phyloP scores from a whole-genome alignment of 2,329 filamentous ascomycete species.

The Fusarium nematophilum region DNA sequence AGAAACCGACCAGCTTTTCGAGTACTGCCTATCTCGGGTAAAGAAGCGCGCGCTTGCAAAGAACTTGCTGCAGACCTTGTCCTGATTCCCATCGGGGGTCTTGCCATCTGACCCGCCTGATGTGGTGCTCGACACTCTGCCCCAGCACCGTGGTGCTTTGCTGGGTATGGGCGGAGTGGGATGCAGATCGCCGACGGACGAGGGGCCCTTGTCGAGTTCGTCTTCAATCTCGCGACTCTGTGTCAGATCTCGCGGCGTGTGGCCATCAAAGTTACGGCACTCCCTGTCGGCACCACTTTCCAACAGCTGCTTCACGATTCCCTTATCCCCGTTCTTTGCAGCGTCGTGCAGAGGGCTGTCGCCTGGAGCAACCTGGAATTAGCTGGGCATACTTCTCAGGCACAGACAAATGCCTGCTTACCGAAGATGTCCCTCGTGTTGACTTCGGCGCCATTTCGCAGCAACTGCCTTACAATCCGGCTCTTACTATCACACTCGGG shows the following conservation, averaged over 20 bases:
- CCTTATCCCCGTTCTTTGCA: neutral
- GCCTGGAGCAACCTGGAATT: neutral
- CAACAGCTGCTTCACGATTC: slow-evolving; percentile 3
- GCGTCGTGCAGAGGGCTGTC: slow-evolving; percentile 11
- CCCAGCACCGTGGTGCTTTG: slow-evolving; percentile 1
- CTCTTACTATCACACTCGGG: neutral
- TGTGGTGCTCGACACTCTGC: neutral
- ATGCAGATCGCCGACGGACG: no score
- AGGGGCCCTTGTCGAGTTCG: no score
- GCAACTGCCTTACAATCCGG: neutral
- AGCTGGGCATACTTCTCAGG: no score
- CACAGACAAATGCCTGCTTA: neutral
- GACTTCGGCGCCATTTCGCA: slow-evolving; percentile 6
- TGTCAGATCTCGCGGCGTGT: slow-evolving; percentile 11
- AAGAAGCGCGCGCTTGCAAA: slow-evolving; percentile 3
- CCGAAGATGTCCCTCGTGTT: slow-evolving; percentile 13
- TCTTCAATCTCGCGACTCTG: no score
- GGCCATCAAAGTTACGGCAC: slow-evolving; percentile 11
- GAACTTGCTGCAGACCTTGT: neutral
- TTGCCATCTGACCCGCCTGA: neutral
- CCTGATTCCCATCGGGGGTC: neutral
- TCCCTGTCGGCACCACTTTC: slow-evolving; percentile 15
- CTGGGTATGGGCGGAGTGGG: neutral
- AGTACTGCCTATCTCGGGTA: neutral
- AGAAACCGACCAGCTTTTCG: neutral